Conservation (phyloP, 1,284 basidiomycete genomes). For the Phenoliferia sp. region DNA sequence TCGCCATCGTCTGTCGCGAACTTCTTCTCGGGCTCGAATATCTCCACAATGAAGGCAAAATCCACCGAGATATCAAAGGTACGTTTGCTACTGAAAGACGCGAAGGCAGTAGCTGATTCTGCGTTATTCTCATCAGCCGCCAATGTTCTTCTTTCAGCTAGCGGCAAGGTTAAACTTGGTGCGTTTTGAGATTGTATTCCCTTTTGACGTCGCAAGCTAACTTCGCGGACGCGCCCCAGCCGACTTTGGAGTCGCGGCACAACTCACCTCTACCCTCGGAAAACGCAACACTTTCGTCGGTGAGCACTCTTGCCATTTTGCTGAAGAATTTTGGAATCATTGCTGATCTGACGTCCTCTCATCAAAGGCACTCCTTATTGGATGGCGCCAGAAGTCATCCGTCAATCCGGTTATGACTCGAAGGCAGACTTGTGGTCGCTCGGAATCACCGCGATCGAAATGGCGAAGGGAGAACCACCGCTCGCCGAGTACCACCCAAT, state of each 20-base stretch:
- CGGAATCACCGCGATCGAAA: slow-evolving; percentile 47
- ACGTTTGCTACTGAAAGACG: not conserved
- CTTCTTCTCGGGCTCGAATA: slow-evolving; percentile 91
- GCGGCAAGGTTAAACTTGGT: slow-evolving; percentile 85
- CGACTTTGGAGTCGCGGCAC: slow-evolving; percentile 93
- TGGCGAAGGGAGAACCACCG: slow-evolving; percentile 48
- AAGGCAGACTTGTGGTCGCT: slow-evolving; percentile 49
- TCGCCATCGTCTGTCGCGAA: slow-evolving; percentile 90
- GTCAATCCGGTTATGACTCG: slow-evolving; percentile 69
- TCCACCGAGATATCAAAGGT: slow-evolving; percentile 92
- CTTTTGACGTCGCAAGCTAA: not conserved
- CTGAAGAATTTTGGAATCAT: not conserved
- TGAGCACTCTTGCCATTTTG: not conserved
- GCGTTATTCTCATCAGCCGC: slow-evolving; percentile 55
- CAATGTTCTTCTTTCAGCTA: slow-evolving; percentile 83
- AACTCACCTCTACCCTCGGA: slow-evolving; percentile 68
- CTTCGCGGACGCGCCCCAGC: slow-evolving; percentile 47
- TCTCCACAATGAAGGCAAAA: slow-evolving; percentile 81
- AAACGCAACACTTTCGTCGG: slow-evolving; percentile 84
- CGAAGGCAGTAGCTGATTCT: not conserved
- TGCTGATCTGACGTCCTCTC: too few species aligned
- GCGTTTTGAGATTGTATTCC: slow-evolving; percentile 18
- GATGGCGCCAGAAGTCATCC: slow-evolving; percentile 97
- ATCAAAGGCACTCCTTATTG: slow-evolving; percentile 83
- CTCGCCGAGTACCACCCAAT: slow-evolving; percentile 49